A percentile compares a stretch with the other conserved stretches of the same genome.
Conservation (phyloP, 2,329 filamentous ascomycete species). For the Exophiala sp. region DNA sequence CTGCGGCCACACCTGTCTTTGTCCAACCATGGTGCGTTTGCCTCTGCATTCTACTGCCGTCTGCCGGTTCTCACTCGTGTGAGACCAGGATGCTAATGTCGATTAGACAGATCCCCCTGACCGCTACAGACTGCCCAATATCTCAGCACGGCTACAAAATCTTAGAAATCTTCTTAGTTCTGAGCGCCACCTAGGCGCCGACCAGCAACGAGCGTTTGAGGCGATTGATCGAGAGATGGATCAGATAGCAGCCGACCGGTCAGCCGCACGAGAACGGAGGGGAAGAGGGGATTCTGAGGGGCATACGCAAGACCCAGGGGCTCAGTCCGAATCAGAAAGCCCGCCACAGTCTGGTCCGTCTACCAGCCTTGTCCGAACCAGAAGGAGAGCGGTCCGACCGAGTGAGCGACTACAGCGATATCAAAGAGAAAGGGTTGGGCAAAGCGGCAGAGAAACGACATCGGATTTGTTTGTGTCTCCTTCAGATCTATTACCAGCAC, state of each 20-base stretch:
- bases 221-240: slow-evolving; percentile 38
- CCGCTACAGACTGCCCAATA: slow-evolving; percentile 23
- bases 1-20: background rate
- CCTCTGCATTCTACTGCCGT: slow-evolving; percentile 26
- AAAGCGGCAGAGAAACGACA: slow-evolving; percentile 18
- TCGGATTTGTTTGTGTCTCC: slow-evolving; percentile 10
- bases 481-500: slow-evolving; percentile 7
- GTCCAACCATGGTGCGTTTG: slow-evolving; percentile 25
- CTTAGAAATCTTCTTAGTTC: slow-evolving; percentile 38
- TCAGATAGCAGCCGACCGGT: slow-evolving; percentile 29
- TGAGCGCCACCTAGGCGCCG: slow-evolving; percentile 33
- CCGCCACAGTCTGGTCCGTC: slow-evolving; percentile 12
- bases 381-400: slow-evolving; percentile 29
- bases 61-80: slow-evolving; percentile 13
- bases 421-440: slow-evolving; percentile 22
- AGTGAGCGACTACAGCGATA: slow-evolving; percentile 28
- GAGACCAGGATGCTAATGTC: slow-evolving; percentile 5
- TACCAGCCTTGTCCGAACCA: slow-evolving; percentile 23
- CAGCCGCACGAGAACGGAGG: slow-evolving; percentile 21
- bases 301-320: slow-evolving; percentile 15
- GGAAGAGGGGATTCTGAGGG: slow-evolving; percentile 20
- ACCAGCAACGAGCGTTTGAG: slow-evolving; percentile 35
- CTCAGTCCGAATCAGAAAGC: slow-evolving; percentile 3
- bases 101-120: slow-evolving; percentile 34
- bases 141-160: slow-evolving; percentile 33